Percentiles rank a stretch among this genome's conserved stretches.
Evolutionary conservation across 139 green algal genomes (phyloP).

Genomic region (Coccomyxa sp.): DNA sequence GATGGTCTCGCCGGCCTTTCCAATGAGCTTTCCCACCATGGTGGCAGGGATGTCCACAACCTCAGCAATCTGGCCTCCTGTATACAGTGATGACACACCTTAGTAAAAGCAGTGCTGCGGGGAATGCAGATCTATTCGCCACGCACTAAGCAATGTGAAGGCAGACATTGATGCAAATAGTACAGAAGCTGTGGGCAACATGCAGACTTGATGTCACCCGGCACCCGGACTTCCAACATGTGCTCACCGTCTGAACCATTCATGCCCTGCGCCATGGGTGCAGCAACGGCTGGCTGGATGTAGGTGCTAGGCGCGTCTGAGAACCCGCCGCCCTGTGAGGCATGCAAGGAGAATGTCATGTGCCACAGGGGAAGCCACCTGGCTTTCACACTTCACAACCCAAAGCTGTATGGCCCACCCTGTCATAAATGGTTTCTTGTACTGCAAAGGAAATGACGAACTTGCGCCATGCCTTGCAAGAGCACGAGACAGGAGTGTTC

Average conservation of each 20-base stretch:
- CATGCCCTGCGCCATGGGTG: not conserved
- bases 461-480: not conserved
- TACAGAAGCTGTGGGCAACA: not conserved
- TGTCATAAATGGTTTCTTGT: too few species aligned
- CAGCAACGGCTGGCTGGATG: not conserved
- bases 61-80: not conserved
- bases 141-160: not conserved
- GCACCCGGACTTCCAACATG: not conserved
- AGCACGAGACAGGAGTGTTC: constrained; percentile 4
- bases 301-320: not conserved
- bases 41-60: constrained; percentile 18
- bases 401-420: too few species aligned
- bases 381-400: too few species aligned
- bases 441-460: not conserved
- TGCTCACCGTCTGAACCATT: not conserved
- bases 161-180: not conserved
- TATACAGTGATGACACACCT: too few species aligned
- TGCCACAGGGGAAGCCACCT: too few species aligned
- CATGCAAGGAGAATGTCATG: not conserved
- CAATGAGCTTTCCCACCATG: constrained; percentile 84
- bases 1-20: constrained; percentile 82
- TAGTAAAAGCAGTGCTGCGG: not conserved
- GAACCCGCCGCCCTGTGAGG: not conserved
- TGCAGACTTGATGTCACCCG: not conserved
- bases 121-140: not conserved